These are phyloP conservation scores for Aegle marmelos DNA, from an alignment of 345 rosid species.

Conservation along the genomic window DNA sequence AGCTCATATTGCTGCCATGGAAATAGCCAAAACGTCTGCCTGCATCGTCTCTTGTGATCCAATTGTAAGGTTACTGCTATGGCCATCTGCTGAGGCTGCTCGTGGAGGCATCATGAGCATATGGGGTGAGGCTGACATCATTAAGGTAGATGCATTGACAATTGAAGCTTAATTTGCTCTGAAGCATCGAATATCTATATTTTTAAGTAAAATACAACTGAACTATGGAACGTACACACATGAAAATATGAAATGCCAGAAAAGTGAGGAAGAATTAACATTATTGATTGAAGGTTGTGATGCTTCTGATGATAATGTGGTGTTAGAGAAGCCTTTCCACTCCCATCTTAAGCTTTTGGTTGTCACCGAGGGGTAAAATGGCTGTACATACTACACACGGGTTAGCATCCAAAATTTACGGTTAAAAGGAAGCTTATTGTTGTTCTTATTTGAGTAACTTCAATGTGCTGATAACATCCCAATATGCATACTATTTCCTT, in stretches of 20 bases:
- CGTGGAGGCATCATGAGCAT: slow-evolving; percentile 53
- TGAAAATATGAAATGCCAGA: slow-evolving; percentile 17
- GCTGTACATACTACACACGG: slow-evolving; percentile 59
- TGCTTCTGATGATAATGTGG: slow-evolving; percentile 37
- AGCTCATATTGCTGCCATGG: slow-evolving; percentile 56
- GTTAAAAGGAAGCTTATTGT: background rate
- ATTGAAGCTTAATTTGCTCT: background rate
- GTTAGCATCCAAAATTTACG: slow-evolving; percentile 17
- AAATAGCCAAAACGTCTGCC: slow-evolving; percentile 55
- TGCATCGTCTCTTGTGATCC: slow-evolving; percentile 66
- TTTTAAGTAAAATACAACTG: background rate
- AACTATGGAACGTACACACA: background rate
- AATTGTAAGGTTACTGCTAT: slow-evolving; percentile 51
- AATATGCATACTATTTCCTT: background rate
- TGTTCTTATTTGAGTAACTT: background rate
- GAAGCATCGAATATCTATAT: background rate
- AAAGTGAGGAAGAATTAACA: slow-evolving; percentile 42
- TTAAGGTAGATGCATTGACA: slow-evolving; percentile 41
- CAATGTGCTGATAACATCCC: background rate
- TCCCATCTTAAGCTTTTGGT: slow-evolving; percentile 54
- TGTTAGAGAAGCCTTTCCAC: slow-evolving; percentile 48
- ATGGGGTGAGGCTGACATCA: slow-evolving; percentile 63
- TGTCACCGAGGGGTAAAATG: slow-evolving; percentile 55
- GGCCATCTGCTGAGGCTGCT: slow-evolving; percentile 64
- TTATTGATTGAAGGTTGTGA: slow-evolving; percentile 38